phyloP scores from a whole-genome alignment of 2,329 filamentous ascomycete species.

The Zymoseptoria tritici region DNA sequence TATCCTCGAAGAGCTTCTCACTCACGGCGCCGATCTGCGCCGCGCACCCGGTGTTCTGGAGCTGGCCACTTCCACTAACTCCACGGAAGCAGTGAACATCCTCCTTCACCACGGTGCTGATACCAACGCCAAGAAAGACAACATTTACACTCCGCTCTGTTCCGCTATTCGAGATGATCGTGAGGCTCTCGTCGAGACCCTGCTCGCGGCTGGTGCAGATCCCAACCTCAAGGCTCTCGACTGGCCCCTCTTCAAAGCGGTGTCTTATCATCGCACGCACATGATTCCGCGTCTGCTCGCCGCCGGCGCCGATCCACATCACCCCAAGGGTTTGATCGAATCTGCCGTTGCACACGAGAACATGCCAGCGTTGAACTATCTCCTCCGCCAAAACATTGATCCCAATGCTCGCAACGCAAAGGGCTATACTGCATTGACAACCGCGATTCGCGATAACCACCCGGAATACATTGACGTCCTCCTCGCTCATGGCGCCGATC shows the following conservation, averaged over 20 bases:
- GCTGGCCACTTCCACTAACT: constrained; percentile 56
- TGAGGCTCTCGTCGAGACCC: constrained; percentile 53
- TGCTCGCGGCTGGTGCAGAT: constrained; percentile 47
- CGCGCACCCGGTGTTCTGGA: constrained; percentile 60
- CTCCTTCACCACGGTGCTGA: constrained; percentile 54
- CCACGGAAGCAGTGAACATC: constrained; percentile 53
- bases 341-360: constrained; percentile 57
- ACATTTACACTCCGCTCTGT: constrained; percentile 61
- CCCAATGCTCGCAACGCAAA: constrained; percentile 50
- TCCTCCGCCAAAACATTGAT: constrained; percentile 53
- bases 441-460: constrained; percentile 55
- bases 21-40: constrained; percentile 49
- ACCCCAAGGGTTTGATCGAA: constrained; percentile 59
- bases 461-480: constrained; percentile 54
- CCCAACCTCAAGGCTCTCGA: constrained; percentile 52
- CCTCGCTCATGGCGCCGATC: constrained; percentile 52
- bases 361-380: constrained; percentile 52
- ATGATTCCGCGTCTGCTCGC: constrained; percentile 53
- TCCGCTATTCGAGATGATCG: constrained; percentile 61
- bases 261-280: constrained; percentile 57
- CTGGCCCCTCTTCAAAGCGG: constrained; percentile 61
- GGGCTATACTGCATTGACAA: constrained; percentile 53
- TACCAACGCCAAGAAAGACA: constrained; percentile 56
- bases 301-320: constrained; percentile 53
- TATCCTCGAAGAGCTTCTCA: constrained; percentile 50